Evolutionary conservation across 2,329 filamentous ascomycete genomes (phyloP), one percentile per base, ranked within the genome.

Genomic region (Ophioceras dolichostomum): DNA sequence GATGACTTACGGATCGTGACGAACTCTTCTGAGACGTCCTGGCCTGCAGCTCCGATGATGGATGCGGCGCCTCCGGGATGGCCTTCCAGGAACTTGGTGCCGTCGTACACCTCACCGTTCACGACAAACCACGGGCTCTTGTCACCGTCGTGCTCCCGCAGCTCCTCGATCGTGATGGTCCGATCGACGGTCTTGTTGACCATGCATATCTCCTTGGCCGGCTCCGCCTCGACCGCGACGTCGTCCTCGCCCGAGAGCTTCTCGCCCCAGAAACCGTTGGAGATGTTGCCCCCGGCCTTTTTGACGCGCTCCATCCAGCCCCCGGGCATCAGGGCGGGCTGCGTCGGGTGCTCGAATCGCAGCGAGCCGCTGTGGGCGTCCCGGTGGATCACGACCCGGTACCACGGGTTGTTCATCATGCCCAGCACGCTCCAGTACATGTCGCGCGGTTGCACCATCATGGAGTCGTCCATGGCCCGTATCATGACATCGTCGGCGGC

Each of bases 391-490:
- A 78, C 74, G 1, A 95, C 72, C 5, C 88, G 71, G 56, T 82
- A 95, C 88, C 88, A 95, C 0, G 85, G 83, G 49, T 94, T 94
- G 59, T 94, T 94, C 88, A 95, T 94, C 88, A 95, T 95, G 0
- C 88, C 87, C 28, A 94, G 62, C 2, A 94, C 86, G 42, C 77
- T 87, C 88, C 88, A 95, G 60, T 94, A 94, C 84, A 94, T 91
- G 50, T 95, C 88, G 43, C 84, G 71, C 4, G 88, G 88, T 54
- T 94, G 86, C 0, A 84, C 65, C 57, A 83, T 84, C 74, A 94
- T 80, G 38, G 79, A 73, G 45, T 94, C 88, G 47, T 95, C 88
- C 86, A 94, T 94, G 4, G 80, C 81, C 32, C 88, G 71, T 5
- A 94, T 77, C 50, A 93, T 69, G 27, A 95, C 75, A 49, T 87